Evolutionary conservation across 768 basidiomycete species (phyloP).

Genomic region (Suillus subluteus): DNA sequence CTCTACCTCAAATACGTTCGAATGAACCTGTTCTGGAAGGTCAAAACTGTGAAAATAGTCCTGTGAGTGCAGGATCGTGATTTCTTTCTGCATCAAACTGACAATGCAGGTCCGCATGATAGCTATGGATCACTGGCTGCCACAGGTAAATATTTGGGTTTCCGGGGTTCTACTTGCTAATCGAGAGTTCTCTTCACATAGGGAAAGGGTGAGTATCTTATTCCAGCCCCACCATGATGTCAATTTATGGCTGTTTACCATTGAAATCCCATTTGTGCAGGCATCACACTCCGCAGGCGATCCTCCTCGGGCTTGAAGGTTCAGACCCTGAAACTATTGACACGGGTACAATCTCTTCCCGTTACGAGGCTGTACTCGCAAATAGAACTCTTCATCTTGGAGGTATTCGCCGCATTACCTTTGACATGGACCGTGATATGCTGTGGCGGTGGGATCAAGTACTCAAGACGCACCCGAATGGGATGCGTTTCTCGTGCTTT

Average conservation of each 20-base stretch:
- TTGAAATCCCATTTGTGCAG: conserved; percentile 38
- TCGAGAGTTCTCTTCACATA: conserved; percentile 28
- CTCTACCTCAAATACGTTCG: conserved; percentile 1
- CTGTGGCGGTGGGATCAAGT: conserved; percentile 90
- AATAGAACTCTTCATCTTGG: conserved; percentile 71
- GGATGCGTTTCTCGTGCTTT: conserved; percentile 91
- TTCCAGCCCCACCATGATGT: conserved; percentile 6
- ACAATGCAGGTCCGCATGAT: conserved; percentile 11
- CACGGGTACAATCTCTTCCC: conserved; percentile 77
- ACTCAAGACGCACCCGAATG: conserved; percentile 89
- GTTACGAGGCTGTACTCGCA: conserved; percentile 69
- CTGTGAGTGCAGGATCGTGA: conserved; percentile 50
- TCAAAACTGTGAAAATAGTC: conserved; percentile 81
- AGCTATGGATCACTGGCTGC: conserved; percentile 94
- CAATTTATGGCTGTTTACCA: conserved; percentile 7
- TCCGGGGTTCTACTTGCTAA: conserved; percentile 12
- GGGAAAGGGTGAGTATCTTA: conserved; percentile 70
- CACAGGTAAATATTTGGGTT: conserved; percentile 57
- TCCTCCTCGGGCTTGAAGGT: conserved; percentile 82
- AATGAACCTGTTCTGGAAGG: conserved; percentile 42
- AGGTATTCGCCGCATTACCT: conserved; percentile 76
- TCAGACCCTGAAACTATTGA: conserved; percentile 95
- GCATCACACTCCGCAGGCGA: conserved; percentile 87
- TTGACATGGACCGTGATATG: conserved; percentile 92
- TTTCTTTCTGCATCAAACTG: conserved; percentile 15